Evolutionary conservation across 2,329 filamentous ascomycete species (phyloP).

Genomic region (Aureobasidium sp.): DNA sequence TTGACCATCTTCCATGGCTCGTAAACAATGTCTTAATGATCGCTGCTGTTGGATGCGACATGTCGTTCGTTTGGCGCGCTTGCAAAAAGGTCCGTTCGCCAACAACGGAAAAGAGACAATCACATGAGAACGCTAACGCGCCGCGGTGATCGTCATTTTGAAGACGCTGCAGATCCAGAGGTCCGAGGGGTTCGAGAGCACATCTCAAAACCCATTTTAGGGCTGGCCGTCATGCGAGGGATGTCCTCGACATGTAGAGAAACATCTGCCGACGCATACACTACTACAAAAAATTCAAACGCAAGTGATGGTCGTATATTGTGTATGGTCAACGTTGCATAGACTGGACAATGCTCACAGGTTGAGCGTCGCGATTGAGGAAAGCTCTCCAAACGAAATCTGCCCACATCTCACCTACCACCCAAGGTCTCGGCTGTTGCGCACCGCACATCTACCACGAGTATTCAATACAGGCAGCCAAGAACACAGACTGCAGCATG

Average conservation of each 20-base stretch:
- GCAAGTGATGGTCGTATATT: not conserved
- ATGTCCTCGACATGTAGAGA: not conserved
- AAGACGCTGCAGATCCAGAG: not conserved
- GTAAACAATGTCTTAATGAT: slow-evolving; percentile 1
- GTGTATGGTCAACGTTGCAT: not conserved
- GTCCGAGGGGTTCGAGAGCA: slow-evolving; percentile 4
- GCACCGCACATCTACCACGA: not conserved
- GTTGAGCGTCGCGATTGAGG: not conserved
- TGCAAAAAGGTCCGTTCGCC: slow-evolving; percentile 1
- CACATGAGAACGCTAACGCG: slow-evolving; percentile 8
- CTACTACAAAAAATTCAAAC: not conserved
- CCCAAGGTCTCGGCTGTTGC: not conserved
- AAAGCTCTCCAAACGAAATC: not conserved
- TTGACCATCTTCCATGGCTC: slow-evolving; percentile 7
- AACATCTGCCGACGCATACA: slow-evolving; percentile 2
- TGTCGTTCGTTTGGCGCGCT: slow-evolving; percentile 7
- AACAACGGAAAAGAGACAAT: not conserved
- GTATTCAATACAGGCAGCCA: not conserved
- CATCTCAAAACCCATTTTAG: not conserved
- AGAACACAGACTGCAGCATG: not conserved
- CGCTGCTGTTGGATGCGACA: slow-evolving; percentile 6
- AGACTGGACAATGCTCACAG: not conserved
- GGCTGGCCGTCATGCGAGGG: not conserved
- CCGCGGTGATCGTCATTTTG: slow-evolving; percentile 9
- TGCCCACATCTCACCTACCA: not conserved